These are phyloP conservation scores for Leishmania major DNA, from an alignment of 208 protist species.

Conservation along the genomic window DNA sequence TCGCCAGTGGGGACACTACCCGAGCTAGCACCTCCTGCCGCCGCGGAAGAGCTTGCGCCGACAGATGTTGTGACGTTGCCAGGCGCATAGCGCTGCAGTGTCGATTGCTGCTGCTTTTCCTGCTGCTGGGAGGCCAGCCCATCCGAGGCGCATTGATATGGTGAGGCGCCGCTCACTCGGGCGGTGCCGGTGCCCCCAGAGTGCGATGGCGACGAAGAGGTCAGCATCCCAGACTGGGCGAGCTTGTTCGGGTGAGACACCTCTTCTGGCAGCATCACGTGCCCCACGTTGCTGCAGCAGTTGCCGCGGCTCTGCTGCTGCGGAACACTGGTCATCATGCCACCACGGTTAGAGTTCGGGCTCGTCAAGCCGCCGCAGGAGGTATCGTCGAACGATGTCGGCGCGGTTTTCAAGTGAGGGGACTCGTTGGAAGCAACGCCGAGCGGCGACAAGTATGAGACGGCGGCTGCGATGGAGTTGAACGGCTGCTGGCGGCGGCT, in stretches of 20 bases:
- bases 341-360: neutral
- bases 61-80: neutral
- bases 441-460: neutral
- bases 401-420: neutral
- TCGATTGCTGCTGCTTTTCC: neutral
- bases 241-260: neutral
- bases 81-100: neutral
- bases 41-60: neutral
- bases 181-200: conserved; percentile 1
- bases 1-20: neutral
- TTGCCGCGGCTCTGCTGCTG: conserved; percentile 7
- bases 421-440: neutral
- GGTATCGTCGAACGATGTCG: neutral
- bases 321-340: neutral
- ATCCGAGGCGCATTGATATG: neutral
- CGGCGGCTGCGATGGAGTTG: neutral
- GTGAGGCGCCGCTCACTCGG: neutral
- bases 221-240: conserved; percentile 3
- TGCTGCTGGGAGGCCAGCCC: neutral
- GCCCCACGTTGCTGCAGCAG: neutral
- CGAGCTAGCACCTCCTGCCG: neutral
- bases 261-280: neutral
- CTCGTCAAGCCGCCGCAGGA: neutral
- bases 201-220: neutral
- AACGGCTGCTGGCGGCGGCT: neutral